Evolutionary conservation across 805 yeast species (phyloP).

Genomic region (Maudiozyma saulgeensis): DNA sequence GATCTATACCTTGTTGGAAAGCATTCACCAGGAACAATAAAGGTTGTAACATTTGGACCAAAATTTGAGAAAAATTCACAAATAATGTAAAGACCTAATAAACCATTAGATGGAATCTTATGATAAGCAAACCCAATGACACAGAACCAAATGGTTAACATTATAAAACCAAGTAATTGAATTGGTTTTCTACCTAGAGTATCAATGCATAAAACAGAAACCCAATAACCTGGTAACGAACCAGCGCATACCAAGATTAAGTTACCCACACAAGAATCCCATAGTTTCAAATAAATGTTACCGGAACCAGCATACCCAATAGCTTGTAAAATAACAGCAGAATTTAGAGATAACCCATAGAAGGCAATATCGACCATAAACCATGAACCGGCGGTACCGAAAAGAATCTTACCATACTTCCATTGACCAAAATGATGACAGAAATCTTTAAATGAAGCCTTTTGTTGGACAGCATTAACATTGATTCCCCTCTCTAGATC

Average conservation of each 20-base stretch:
- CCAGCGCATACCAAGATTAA: constrained; percentile 91
- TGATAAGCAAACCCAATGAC: constrained; percentile 77
- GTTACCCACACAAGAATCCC: constrained; percentile 83
- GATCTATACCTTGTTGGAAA: constrained; percentile 95
- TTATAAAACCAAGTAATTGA: constrained; percentile 65
- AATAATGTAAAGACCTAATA: constrained; percentile 67
- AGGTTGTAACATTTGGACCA: constrained; percentile 90
- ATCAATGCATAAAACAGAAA: constrained; percentile 70
- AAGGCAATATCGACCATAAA: constrained; percentile 82
- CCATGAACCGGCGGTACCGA: constrained; percentile 92
- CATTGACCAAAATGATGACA: constrained; percentile 66
- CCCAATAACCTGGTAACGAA: constrained; percentile 91
- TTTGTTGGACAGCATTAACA: constrained; percentile 43
- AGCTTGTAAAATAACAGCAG: constrained; percentile 67
- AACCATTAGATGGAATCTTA: constrained; percentile 54
- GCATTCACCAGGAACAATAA: constrained; percentile 83
- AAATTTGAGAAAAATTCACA: constrained; percentile 85
- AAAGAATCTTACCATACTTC: constrained; percentile 73
- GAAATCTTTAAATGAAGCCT: constrained; percentile 75
- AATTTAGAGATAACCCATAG: constrained; percentile 80
- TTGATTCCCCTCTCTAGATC: constrained; percentile 7
- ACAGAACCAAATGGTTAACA: constrained; percentile 67
- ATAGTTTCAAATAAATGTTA: constrained; percentile 61
- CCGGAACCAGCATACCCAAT: constrained; percentile 72
- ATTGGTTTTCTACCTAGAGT: constrained; percentile 75